Evolutionary conservation across 2,329 filamentous ascomycete species (phyloP).

Genomic region (Arthrobotrys pseudoclavata): DNA sequence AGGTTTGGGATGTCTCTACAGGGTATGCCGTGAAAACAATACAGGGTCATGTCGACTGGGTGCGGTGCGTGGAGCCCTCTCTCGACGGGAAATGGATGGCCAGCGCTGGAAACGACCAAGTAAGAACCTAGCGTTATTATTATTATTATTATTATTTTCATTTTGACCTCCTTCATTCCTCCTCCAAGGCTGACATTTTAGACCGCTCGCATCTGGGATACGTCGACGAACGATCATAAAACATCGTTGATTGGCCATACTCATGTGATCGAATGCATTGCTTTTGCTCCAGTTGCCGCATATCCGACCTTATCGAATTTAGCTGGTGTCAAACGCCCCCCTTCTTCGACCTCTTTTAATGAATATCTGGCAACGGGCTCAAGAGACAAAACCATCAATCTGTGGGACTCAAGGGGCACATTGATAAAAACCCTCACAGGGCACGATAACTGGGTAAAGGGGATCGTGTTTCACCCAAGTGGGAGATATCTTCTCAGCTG

Average conservation of each 20-base stretch:
- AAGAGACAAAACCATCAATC: conserved; percentile 87
- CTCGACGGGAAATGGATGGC: conserved; percentile 85
- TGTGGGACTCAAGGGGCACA: conserved; percentile 89
- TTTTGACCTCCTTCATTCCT: neutral
- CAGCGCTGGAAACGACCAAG: conserved; percentile 83
- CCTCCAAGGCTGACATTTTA: conserved; percentile 24
- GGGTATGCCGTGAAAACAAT: conserved; percentile 94
- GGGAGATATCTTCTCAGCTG: conserved; percentile 90
- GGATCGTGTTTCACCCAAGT: conserved; percentile 87
- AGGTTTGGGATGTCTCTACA: conserved; percentile 93
- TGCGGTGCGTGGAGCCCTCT: conserved; percentile 87
- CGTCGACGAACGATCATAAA: conserved; percentile 80
- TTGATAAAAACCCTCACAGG: conserved; percentile 86
- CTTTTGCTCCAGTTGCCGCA: conserved; percentile 82
- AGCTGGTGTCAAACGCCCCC: conserved; percentile 85
- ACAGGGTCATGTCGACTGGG: conserved; percentile 87
- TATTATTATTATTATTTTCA: too few relatives aligned
- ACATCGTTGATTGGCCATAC: conserved; percentile 87
- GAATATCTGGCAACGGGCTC: conserved; percentile 92
- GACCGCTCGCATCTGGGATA: conserved; percentile 86
- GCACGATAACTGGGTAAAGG: conserved; percentile 95
- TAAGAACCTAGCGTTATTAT: conserved; percentile 20
- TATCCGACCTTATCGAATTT: conserved; percentile 83
- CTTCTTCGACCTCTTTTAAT: conserved; percentile 78
- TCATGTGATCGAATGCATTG: conserved; percentile 86